A percentile compares a stretch with the other conserved stretches of the same genome.
These are phyloP conservation scores for Brassica cretica DNA, from an alignment of 345 rosid genomes.

Conservation along the genomic window DNA sequence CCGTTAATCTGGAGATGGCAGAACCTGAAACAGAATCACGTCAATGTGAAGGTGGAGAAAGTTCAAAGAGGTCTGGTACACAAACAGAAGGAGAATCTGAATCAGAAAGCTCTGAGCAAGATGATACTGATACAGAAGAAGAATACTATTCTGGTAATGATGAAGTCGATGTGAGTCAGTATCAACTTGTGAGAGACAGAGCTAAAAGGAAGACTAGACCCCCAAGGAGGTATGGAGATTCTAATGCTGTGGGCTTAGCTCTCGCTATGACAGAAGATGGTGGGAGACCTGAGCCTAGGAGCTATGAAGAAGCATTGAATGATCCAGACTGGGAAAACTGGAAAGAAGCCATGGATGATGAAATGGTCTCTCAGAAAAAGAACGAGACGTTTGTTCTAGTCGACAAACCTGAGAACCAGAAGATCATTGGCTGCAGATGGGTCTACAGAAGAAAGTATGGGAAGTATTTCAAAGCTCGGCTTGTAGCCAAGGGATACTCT, in stretches of 20 bases:
- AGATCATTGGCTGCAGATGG: not conserved
- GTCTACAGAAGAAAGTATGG: not conserved
- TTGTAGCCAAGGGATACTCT: not conserved
- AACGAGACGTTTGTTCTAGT: not conserved
- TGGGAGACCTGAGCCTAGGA: not conserved
- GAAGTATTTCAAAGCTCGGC: not conserved
- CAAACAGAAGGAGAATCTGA: too few species aligned
- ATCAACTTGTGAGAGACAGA: not conserved
- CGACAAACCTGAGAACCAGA: not conserved
- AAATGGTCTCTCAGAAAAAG: not conserved
- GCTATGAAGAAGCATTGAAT: not conserved
- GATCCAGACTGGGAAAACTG: not conserved
- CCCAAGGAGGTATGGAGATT: not conserved
- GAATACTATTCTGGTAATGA: not conserved
- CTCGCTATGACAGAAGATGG: not conserved
- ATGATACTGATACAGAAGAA: not conserved
- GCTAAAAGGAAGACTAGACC: not conserved
- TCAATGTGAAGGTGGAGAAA: not conserved
- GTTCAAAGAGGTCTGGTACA: too few species aligned
- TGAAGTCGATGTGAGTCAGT: not conserved
- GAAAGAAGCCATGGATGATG: not conserved
- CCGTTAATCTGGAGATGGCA: not conserved
- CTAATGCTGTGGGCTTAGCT: not conserved
- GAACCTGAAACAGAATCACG: not conserved
- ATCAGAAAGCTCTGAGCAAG: too few species aligned